Base-by-base conservation (phyloP, 73 alveolate genomes). In the Stentor roeselii region DNA sequence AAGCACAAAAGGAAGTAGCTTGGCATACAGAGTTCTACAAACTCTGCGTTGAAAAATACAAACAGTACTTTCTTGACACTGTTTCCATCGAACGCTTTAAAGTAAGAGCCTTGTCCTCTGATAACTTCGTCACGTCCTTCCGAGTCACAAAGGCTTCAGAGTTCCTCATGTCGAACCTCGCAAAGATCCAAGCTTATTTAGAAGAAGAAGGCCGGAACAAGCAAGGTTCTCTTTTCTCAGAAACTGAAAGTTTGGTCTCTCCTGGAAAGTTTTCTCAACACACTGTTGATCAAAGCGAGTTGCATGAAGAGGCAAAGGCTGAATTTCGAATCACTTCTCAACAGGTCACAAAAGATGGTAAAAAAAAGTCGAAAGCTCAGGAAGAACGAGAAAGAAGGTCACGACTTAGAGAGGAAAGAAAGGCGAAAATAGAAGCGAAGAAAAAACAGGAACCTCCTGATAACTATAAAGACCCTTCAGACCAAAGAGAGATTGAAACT, bases 401-500 rank as follows among this genome's bases (percentile, higher is more conserved):
- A 80, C 86, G 32, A 75, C 88, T 60, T 86, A 95, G 80, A 41
- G 91, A 76, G 83, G 85, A 86, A 90, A 90, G 78, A 34, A 78
- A 78, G 83, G 78, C 74, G 84, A 92, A 85, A 87, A 77, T 92
- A 36, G 97, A 95, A 59, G 88, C 88, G 59, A 89, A 90, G 3
- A 96, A 91, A 84, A 93, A 93, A 86, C 89, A 94, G 67, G 96
- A 95, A 60, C 97, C 96, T 32, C 88, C 83, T 87, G 87, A 87
- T 84, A 87, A 87, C 38, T 90, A 88, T 27, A 92, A 88, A 42
- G 93, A 95, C 40, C 97, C 99, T 31, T 95, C 89, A 30, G 96
- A 95, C 83, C 84, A 88, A 31, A 91, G 91, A 61, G 96, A 95
- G 74, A 91, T 95, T 60, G 93, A 91, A 60, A 86, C 78, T 37